Base-by-base conservation (phyloP, 768 basidiomycete species). In the Macrocybe gigantea region DNA sequence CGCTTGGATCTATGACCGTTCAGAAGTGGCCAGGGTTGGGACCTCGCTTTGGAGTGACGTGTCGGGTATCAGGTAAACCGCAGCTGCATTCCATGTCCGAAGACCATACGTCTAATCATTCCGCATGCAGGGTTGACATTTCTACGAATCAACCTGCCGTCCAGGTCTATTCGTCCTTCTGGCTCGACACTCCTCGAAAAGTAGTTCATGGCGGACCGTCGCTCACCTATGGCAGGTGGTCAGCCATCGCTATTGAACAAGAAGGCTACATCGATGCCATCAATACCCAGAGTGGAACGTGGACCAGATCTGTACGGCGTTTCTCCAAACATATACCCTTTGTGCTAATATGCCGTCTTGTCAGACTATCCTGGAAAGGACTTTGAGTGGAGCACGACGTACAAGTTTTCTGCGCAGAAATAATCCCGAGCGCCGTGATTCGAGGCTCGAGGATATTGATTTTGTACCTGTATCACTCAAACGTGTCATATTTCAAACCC, bases 261-360 rank as follows among this genome's bases (percentile, higher is more conserved):
- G 67, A 77, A 53, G 74, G 76, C 6, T 74, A 73, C 51, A 64
- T 79, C 38, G 78, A 73, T 56, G 78, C 77, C 8, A 77, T 80
- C 45, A 77, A 80, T 50, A 76, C 71, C 78, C 78, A 0, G 71
- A 79, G 56, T 80, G 74, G 75, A 61, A 63, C 12, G 65, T 77
- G 2, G 69, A 79, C 57, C 75, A 78, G 53, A 77, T 79, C 40
- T 75, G 75, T 78, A 52, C 55, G 75, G 66, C 33, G 33, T 45
- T 30, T 44, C 31, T 40, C 14, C 12, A 37, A 47, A 37, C 37
- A 12, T 42, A 22, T 12, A 33, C 38, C 37, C 33, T 14, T 22
- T 38, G 34, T 34, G 41, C 29, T 34, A 7, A 13, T 33, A 40
- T 4, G 42, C 15, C 15, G 13, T 33, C 30, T 15, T 35, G 31